Evolutionary conservation across 129 eudicot species (phyloP).

Genomic region (Escallonia rubra): DNA sequence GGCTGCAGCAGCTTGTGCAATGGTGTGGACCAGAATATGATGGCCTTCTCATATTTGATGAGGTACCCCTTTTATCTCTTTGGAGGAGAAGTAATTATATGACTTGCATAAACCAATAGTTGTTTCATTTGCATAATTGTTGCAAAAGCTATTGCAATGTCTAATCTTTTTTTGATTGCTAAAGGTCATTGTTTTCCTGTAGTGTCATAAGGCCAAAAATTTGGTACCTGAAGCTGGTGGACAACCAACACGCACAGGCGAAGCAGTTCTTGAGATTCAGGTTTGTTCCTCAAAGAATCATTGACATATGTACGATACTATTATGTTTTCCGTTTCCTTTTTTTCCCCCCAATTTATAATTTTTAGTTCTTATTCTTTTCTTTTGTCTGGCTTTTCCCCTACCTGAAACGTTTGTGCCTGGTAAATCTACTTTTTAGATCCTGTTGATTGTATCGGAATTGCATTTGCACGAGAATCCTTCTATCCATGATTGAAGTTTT

Average conservation of each 20-base stretch:
- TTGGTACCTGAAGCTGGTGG: constrained; percentile 99
- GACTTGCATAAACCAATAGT: constrained; percentile 1
- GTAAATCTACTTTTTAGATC: too few species aligned
- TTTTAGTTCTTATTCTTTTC: too few species aligned
- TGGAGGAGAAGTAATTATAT: not conserved
- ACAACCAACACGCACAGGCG: constrained; percentile 96
- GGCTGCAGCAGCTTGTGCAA: constrained; percentile 94
- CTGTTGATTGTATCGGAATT: too few species aligned
- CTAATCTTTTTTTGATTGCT: not conserved
- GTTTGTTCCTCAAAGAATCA: constrained; percentile 36
- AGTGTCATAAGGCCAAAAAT: constrained; percentile 99
- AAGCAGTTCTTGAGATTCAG: constrained; percentile 99
- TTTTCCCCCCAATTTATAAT: not conserved
- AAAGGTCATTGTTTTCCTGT: constrained; percentile 20
- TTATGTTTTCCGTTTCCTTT: not conserved
- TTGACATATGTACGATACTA: not conserved
- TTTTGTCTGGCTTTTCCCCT: too few species aligned
- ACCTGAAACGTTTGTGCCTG: too few species aligned
- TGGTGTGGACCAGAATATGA: constrained; percentile 86
- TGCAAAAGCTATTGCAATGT: constrained; percentile 5
- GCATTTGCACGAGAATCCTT: too few species aligned
- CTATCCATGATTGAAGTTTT: too few species aligned
- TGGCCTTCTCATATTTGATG: constrained; percentile 93
- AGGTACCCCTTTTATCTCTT: constrained; percentile 40
- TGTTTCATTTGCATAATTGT: not conserved